Percentiles rank a stretch among this genome's conserved stretches.
phyloP scores from a whole-genome alignment of 2,329 filamentous ascomycete species.

The Anthostomella pinea region DNA sequence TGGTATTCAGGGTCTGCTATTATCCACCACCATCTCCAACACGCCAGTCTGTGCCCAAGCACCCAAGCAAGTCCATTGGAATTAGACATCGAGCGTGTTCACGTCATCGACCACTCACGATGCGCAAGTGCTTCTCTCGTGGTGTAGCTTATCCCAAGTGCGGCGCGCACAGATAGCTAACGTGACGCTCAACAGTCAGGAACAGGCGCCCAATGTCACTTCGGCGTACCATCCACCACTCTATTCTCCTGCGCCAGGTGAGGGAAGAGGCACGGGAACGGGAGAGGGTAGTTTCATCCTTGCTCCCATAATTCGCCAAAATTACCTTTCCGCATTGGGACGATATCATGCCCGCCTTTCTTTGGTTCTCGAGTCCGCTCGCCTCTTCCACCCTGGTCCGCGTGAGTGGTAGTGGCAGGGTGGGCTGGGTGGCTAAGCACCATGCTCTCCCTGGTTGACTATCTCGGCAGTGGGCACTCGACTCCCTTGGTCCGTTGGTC shows the following conservation, averaged over 20 bases:
- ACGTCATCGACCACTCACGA: no score
- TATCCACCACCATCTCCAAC: no score
- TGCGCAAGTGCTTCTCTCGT: no score
- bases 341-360: constrained; percentile 16
- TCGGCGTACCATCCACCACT: neutral
- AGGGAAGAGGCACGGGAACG: no score
- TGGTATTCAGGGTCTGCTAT: no score
- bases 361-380: constrained; percentile 14
- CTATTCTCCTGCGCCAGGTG: neutral
- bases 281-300: constrained; percentile 26
- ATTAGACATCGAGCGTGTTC: no score
- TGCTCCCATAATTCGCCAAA: constrained; percentile 18
- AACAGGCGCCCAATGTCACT: constrained; percentile 1
- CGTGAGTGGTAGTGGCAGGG: constrained; percentile 19
- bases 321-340: constrained; percentile 19
- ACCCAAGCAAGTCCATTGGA: no score
- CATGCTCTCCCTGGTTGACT: constrained; percentile 1
- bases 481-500: neutral
- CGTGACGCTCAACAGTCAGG: no score
- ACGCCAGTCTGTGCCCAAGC: no score
- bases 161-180: no score
- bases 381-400: constrained; percentile 17
- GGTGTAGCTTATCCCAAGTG: no score
- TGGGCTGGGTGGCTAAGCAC: neutral
- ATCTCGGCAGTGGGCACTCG: constrained; percentile 10